phyloP scores from a whole-genome alignment of 345 rosid genomes.

The Salix arbutifolia region DNA sequence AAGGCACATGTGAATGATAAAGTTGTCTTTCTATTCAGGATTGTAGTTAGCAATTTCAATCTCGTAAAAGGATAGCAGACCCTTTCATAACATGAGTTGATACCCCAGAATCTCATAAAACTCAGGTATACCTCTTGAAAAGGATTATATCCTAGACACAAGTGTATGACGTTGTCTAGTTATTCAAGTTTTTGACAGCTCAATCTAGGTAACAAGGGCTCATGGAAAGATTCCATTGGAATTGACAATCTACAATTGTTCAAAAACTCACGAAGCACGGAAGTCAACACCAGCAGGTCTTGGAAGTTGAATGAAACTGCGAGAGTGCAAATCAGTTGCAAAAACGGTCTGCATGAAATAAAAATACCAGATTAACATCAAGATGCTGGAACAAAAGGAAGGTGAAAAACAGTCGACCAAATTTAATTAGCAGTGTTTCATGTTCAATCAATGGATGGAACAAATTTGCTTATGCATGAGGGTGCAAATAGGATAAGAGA shows the following conservation, averaged over 20 bases:
- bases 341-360: conserved; percentile 64
- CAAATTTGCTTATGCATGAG: not conserved
- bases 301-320: conserved; percentile 79
- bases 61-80: not conserved
- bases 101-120: not conserved
- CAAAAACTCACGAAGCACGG: conserved; percentile 73
- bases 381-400: not conserved
- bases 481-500: not conserved
- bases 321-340: conserved; percentile 83
- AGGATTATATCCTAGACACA: no score
- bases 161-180: no score
- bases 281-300: conserved; percentile 93
- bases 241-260: not conserved
- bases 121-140: not conserved
- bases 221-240: not conserved
- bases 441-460: not conserved
- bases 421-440: not conserved
- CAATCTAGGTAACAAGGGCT: no score
- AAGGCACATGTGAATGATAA: not conserved
- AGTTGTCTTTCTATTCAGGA: not conserved
- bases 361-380: conserved; percentile 6
- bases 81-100: not conserved
- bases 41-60: not conserved
- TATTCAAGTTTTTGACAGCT: no score
- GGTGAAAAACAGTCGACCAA: not conserved